These are phyloP conservation scores for Neopestalotiopsis rosae DNA, from an alignment of 2,329 filamentous ascomycete genomes.

Conservation along the genomic window DNA sequence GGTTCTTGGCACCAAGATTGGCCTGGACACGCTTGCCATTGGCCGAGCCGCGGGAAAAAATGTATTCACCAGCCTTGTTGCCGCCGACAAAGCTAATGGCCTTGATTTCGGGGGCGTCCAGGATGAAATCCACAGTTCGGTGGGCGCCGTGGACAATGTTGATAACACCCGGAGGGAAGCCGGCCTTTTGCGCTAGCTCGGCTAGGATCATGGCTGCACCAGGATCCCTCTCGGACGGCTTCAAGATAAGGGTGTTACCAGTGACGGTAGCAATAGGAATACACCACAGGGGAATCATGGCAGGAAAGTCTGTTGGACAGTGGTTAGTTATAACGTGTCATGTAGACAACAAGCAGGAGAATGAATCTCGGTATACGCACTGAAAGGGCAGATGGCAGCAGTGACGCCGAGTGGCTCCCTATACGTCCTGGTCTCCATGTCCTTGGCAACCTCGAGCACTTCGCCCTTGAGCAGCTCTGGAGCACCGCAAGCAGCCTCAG, in stretches of 20 bases:
- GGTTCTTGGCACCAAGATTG: conserved; percentile 88
- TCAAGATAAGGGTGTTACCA: conserved; percentile 83
- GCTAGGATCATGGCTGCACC: conserved; percentile 86
- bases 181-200: conserved; percentile 79
- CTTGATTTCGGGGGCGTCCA: conserved; percentile 85
- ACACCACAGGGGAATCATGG: conserved; percentile 93
- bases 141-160: conserved; percentile 84
- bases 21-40: conserved; percentile 90
- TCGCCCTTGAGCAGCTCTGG: conserved; percentile 84
- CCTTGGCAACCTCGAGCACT: conserved; percentile 83
- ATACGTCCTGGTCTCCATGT: conserved; percentile 88
- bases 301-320: conserved; percentile 72
- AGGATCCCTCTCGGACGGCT: conserved; percentile 85
- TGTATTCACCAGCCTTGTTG: conserved; percentile 90
- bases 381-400: conserved; percentile 87
- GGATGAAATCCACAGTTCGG: conserved; percentile 83
- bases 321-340: conserved; percentile 6
- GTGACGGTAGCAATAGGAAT: conserved; percentile 85
- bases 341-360: conserved; percentile 5
- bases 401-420: conserved; percentile 81
- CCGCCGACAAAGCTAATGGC: conserved; percentile 85
- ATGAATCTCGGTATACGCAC: conserved; percentile 50
- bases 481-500: conserved; percentile 81
- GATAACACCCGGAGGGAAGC: conserved; percentile 81
- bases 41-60: conserved; percentile 77